These are phyloP conservation scores for Wickerhamiella sergipiensis DNA, from an alignment of 805 yeast genomes.

Conservation along the genomic window DNA sequence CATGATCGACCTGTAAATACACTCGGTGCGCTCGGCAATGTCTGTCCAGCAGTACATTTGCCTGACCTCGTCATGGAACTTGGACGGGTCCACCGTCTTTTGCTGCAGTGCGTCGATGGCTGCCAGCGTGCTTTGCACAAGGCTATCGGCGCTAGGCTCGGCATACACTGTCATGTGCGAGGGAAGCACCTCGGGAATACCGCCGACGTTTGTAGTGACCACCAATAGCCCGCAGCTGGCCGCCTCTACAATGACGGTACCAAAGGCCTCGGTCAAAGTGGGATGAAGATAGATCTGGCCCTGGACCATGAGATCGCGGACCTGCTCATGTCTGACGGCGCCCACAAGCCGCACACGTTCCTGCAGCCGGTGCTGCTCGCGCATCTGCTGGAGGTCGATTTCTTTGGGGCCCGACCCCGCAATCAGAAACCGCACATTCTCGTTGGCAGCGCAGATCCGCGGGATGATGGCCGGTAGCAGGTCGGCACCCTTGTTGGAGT, in stretches of 20 bases:
- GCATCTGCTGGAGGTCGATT: slow-evolving; percentile 87
- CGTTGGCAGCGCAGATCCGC: slow-evolving; percentile 48
- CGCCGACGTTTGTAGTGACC: slow-evolving; percentile 93
- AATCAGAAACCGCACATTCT: slow-evolving; percentile 60
- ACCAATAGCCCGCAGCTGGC: slow-evolving; percentile 90
- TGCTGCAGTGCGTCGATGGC: slow-evolving; percentile 53
- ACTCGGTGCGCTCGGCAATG: slow-evolving; percentile 74
- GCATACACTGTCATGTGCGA: slow-evolving; percentile 87
- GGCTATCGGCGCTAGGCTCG: slow-evolving; percentile 70
- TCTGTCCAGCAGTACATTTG: slow-evolving; percentile 86
- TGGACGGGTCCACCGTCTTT: slow-evolving; percentile 51
- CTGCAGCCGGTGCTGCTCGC: slow-evolving; percentile 73
- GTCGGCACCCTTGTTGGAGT: slow-evolving; percentile 95
- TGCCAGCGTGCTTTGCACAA: slow-evolving; percentile 54
- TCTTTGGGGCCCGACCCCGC: slow-evolving; percentile 98
- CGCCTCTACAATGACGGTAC: slow-evolving; percentile 93
- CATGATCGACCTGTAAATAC: slow-evolving; percentile 42
- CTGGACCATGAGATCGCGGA: slow-evolving; percentile 78
- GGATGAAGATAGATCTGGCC: slow-evolving; percentile 94
- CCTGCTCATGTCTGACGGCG: slow-evolving; percentile 81
- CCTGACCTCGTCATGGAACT: slow-evolving; percentile 64
- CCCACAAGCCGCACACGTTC: slow-evolving; percentile 80
- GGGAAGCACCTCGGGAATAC: slow-evolving; percentile 93
- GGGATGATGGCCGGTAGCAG: slow-evolving; percentile 76
- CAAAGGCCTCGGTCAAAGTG: slow-evolving; percentile 92